Percentiles rank a stretch among this genome's conserved stretches.
These are phyloP conservation scores for Nannochloropsis gaditana DNA, from an alignment of 108 stramenopile genomes.

Conservation along the genomic window DNA sequence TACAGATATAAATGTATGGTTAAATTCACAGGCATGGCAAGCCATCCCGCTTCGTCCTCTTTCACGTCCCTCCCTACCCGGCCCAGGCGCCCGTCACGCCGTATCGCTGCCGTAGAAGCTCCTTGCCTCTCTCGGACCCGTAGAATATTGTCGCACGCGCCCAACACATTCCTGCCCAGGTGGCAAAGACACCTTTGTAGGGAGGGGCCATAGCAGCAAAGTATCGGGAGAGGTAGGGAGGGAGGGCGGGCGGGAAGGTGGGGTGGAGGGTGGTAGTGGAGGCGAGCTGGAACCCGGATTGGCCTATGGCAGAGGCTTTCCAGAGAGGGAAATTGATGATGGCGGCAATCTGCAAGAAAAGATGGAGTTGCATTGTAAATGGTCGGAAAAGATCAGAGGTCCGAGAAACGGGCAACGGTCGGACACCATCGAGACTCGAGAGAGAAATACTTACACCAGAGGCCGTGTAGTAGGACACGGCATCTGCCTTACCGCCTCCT, in stretches of 20 bases:
- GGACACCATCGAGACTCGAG: background rate
- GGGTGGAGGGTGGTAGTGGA: background rate
- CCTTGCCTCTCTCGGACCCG: constrained; percentile 75
- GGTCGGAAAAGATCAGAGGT: background rate
- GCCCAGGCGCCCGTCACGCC: background rate
- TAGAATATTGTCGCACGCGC: constrained; percentile 93
- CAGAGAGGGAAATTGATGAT: constrained; percentile 57
- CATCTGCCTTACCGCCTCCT: background rate
- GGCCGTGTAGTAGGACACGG: background rate
- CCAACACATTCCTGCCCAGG: constrained; percentile 91
- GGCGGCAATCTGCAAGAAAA: constrained; percentile 34
- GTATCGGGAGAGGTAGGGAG: constrained; percentile 51
- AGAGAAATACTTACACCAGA: background rate
- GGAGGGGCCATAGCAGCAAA: constrained; percentile 82
- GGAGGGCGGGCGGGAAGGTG: background rate
- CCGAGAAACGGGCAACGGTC: background rate
- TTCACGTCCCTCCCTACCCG: background rate
- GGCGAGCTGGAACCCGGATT: constrained; percentile 49
- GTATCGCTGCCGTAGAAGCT: constrained; percentile 20
- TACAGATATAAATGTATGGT: background rate
- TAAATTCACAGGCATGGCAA: background rate
- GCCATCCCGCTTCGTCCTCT: background rate
- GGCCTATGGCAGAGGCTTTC: constrained; percentile 57
- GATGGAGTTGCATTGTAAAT: background rate
- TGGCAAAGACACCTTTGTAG: constrained; percentile 81